These are phyloP conservation scores for Pichia sp. DNA, from an alignment of 1,139 yeast species.

Conservation along the genomic window DNA sequence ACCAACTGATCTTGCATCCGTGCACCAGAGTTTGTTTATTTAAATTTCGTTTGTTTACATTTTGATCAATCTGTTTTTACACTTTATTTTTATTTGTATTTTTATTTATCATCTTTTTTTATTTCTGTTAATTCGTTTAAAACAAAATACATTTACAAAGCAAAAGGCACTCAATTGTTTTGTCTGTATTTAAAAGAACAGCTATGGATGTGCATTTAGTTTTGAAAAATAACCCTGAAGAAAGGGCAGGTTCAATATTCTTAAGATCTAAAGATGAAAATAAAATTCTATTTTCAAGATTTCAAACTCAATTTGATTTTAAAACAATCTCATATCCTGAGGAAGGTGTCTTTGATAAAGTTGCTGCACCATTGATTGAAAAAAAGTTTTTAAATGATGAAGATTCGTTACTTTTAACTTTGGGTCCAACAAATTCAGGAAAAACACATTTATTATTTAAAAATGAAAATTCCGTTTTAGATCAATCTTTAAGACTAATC, in stretches of 20 bases:
- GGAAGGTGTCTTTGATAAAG: conserved; percentile 12
- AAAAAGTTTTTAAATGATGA: conserved; percentile 26
- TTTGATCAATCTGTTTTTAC: not conserved
- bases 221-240: conserved; percentile 15
- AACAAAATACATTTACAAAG: too few relatives aligned
- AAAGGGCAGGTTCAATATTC: conserved; percentile 6
- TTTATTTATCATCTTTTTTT: too few relatives aligned
- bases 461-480: conserved; percentile 16
- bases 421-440: conserved; percentile 50
- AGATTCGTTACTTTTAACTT: conserved; percentile 39
- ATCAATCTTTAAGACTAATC: conserved; percentile 18
- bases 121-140: too few relatives aligned
- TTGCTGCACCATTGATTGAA: conserved; percentile 22
- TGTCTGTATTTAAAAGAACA: too few relatives aligned
- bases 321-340: conserved; percentile 18
- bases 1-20: not conserved
- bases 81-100: too few relatives aligned
- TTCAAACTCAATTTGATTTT: conserved; percentile 24
- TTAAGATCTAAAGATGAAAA: conserved; percentile 12
- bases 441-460: conserved; percentile 33
- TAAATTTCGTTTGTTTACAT: not conserved
- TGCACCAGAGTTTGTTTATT: not conserved
- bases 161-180: too few relatives aligned
- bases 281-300: conserved; percentile 21
- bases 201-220: conserved; percentile 26